phyloP scores from a whole-genome alignment of 2,329 filamentous ascomycete species.

The Dothistroma septosporum region DNA sequence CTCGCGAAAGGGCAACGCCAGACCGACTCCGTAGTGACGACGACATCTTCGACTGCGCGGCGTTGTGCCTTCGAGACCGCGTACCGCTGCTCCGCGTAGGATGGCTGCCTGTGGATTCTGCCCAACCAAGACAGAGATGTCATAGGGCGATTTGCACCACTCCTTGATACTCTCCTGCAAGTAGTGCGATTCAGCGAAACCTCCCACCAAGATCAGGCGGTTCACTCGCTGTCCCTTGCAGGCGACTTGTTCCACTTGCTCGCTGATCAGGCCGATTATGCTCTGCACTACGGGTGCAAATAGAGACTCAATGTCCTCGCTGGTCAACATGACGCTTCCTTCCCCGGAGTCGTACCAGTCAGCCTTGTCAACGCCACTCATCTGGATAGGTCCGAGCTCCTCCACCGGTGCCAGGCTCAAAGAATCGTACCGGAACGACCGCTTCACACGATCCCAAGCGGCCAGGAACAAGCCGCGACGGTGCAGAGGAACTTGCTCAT shows the following conservation, averaged over 20 bases:
- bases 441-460: constrained; percentile 15
- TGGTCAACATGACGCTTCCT: neutral
- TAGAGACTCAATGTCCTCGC: constrained; percentile 1
- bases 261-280: constrained; percentile 5
- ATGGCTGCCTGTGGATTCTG: constrained; percentile 18
- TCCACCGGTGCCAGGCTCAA: neutral
- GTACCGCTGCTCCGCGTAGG: constrained; percentile 15
- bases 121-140: constrained; percentile 8
- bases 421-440: constrained; percentile 6
- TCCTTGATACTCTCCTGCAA: constrained; percentile 6
- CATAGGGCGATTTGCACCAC: constrained; percentile 8
- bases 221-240: neutral
- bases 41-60: constrained; percentile 12
- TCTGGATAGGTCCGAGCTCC: constrained; percentile 5
- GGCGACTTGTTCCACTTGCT: neutral
- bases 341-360: constrained; percentile 4
- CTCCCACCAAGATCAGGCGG: constrained; percentile 14
- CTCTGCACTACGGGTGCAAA: constrained; percentile 3
- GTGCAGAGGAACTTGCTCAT: constrained; percentile 7
- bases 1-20: constrained; percentile 8
- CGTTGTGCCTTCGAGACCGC: constrained; percentile 15
- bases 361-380: constrained; percentile 2
- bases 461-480: constrained; percentile 17
- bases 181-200: constrained; percentile 17
- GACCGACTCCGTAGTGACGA: constrained; percentile 13